Evolutionary conservation across 176 grass and related monocot species (phyloP).

Genomic region (Bothriochloa decipiens): DNA sequence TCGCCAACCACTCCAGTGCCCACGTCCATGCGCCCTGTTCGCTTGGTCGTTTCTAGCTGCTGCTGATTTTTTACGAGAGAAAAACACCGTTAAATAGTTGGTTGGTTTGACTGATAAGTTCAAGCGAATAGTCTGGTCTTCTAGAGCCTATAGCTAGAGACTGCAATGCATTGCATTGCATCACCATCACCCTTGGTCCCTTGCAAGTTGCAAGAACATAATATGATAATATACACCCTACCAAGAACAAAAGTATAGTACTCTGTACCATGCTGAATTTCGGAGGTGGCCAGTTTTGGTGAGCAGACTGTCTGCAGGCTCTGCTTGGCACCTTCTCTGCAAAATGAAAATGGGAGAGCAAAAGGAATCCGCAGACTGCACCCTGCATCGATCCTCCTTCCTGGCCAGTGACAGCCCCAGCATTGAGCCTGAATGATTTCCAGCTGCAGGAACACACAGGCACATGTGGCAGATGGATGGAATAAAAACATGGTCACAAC

Average conservation of each 20-base stretch:
- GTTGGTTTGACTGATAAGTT: too few species aligned
- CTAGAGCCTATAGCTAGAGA: not conserved
- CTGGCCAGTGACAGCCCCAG: constrained; percentile 6
- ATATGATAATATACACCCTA: not conserved
- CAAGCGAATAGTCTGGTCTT: too few species aligned
- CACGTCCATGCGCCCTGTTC: too few species aligned
- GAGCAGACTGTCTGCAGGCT: not conserved
- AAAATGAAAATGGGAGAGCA: not conserved
- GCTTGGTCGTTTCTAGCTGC: too few species aligned
- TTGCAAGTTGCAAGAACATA: not conserved
- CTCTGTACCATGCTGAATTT: constrained; percentile 13
- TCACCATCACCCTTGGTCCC: not conserved
- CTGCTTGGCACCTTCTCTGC: not conserved
- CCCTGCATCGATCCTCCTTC: constrained; percentile 4
- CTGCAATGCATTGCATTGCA: not conserved
- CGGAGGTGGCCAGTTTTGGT: not conserved
- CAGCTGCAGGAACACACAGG: not conserved
- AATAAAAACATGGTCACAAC: constrained; percentile 19
- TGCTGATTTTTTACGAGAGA: too few species aligned
- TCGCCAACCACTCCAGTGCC: constrained; percentile 21
- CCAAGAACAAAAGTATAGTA: too few species aligned
- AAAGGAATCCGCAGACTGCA: constrained; percentile 14
- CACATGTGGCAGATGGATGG: not conserved
- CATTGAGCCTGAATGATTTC: constrained; percentile 20
- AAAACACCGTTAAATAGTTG: too few species aligned